Conservation (phyloP, 2,329 filamentous ascomycete genomes). For the Nothophoma quercina region DNA sequence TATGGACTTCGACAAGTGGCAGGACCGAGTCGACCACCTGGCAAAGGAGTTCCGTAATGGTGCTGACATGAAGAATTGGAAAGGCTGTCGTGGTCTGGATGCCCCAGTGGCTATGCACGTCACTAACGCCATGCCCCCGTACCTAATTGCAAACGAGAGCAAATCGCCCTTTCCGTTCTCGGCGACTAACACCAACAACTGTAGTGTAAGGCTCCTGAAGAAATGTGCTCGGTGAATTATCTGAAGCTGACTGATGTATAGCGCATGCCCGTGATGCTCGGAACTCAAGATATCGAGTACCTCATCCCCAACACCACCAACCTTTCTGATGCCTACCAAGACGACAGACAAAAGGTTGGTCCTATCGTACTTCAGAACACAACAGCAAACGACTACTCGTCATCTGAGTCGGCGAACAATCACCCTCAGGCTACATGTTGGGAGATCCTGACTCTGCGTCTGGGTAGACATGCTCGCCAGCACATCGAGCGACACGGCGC, state of each 20-base stretch:
- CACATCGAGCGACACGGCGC: constrained; percentile 48
- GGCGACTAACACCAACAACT: constrained; percentile 48
- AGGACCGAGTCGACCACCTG: constrained; percentile 61
- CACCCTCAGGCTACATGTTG: constrained; percentile 54
- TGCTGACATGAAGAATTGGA: constrained; percentile 62
- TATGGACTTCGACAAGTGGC: constrained; percentile 58
- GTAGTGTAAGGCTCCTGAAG: constrained; percentile 33
- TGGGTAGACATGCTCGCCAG: constrained; percentile 56
- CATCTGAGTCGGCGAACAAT: constrained; percentile 7
- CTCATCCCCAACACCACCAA: constrained; percentile 29
- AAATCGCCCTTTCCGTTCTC: constrained; percentile 57
- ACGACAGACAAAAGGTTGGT: constrained; percentile 20
- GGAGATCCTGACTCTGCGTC: constrained; percentile 58
- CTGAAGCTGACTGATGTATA: constrained; percentile 22
- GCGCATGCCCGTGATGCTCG: constrained; percentile 26
- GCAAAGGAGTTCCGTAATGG: constrained; percentile 64
- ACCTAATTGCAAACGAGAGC: constrained; percentile 59
- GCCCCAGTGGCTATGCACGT: constrained; percentile 57
- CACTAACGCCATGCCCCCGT: constrained; percentile 61
- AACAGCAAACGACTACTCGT: constrained; percentile 26
- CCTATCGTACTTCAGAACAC: constrained; percentile 27
- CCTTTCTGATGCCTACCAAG: constrained; percentile 29
- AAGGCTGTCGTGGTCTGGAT: constrained; percentile 62
- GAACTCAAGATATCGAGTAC: constrained; percentile 36
- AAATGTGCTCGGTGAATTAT: not conserved